Conservation (phyloP, 129 eudicot genomes). For the Ambrosia trifida region DNA sequence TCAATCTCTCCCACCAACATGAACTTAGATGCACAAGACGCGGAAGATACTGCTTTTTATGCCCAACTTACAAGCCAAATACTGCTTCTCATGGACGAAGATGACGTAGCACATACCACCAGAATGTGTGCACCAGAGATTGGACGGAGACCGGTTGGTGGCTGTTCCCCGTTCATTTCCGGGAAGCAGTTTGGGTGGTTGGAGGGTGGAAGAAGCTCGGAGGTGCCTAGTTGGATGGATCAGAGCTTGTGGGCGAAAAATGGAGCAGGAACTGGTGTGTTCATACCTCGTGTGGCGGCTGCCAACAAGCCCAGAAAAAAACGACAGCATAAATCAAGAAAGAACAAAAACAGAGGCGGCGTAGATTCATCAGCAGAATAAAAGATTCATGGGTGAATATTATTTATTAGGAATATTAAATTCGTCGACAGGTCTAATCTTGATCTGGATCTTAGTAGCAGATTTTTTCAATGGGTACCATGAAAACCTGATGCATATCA, state of each 20-base stretch:
- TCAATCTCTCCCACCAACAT: constrained; percentile 7
- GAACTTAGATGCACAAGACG: constrained; percentile 15
- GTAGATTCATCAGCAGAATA: constrained; percentile 20
- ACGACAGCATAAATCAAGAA: constrained; percentile 31
- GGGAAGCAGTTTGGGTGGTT: constrained; percentile 39
- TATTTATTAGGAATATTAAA: neutral
- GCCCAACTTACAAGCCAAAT: constrained; percentile 58
- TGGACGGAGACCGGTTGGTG: neutral
- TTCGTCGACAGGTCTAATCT: constrained; percentile 4
- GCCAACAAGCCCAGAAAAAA: constrained; percentile 37
- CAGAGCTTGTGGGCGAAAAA: constrained; percentile 58
- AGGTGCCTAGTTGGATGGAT: constrained; percentile 55
- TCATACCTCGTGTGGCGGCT: constrained; percentile 55
- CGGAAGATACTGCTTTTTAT: constrained; percentile 50
- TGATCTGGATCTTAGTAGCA: constrained; percentile 5
- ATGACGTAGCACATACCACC: constrained; percentile 24
- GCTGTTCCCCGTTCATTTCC: neutral
- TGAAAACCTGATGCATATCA: constrained; percentile 16
- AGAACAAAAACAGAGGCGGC: constrained; percentile 13
- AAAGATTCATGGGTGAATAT: constrained; percentile 30
- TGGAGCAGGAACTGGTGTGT: constrained; percentile 69
- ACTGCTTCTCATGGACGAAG: constrained; percentile 53
- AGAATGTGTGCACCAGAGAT: constrained; percentile 1
- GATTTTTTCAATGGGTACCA: neutral
- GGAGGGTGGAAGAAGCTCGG: constrained; percentile 33